Conservation (phyloP, 2,329 filamentous ascomycete species). For the Fusarium stilboides region DNA sequence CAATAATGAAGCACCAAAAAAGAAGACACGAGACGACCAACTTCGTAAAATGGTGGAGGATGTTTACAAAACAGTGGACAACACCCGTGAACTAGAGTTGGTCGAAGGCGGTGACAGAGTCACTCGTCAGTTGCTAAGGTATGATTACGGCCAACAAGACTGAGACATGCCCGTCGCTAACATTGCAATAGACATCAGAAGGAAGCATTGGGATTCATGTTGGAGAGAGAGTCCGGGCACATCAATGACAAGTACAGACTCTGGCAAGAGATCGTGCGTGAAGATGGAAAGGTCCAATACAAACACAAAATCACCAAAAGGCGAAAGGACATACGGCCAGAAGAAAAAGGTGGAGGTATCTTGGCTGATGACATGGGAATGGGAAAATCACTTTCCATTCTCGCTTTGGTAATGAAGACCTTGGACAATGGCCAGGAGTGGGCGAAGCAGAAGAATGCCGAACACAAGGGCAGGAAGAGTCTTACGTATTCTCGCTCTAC, state of each 20-base stretch:
- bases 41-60: slow-evolving; percentile 26
- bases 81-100: slow-evolving; percentile 4
- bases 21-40: slow-evolving; percentile 12
- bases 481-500: slow-evolving; percentile 4
- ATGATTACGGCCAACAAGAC: fast-evolving
- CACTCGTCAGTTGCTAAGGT: slow-evolving; percentile 2
- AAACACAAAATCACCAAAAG: slow-evolving; percentile 15
- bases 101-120: slow-evolving; percentile 16
- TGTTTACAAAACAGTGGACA: slow-evolving; percentile 15
- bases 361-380: slow-evolving; percentile 25
- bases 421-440: slow-evolving; percentile 6
- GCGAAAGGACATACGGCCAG: background rate
- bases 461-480: background rate
- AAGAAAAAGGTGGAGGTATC: slow-evolving; percentile 2
- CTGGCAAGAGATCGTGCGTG: background rate
- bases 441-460: background rate
- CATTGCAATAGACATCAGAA: slow-evolving; percentile 7
- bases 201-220: slow-evolving; percentile 21
- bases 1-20: fast-evolving
- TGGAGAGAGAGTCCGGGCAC: slow-evolving; percentile 12
- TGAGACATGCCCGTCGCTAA: background rate
- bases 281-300: background rate
- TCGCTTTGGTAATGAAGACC: slow-evolving; percentile 17
- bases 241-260: slow-evolving; percentile 13
- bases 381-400: slow-evolving; percentile 18